Evolutionary conservation across 192 early-diverging fungal genomes (phyloP), one percentile per base, ranked within the genome.

Genomic region (Mortierella alpina): DNA sequence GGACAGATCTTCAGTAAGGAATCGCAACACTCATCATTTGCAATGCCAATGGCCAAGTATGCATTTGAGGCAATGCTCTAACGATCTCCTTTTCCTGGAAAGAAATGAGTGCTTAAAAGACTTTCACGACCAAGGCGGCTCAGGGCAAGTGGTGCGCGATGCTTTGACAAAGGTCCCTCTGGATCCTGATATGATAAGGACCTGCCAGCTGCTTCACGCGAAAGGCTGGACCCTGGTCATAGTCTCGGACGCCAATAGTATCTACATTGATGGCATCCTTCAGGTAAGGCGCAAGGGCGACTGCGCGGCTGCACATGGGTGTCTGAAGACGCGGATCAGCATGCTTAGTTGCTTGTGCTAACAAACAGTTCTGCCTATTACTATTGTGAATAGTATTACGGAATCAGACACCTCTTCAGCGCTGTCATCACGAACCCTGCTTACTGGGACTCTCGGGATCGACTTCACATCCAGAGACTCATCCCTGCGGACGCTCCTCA

Each of bases 401-500:
- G 68, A 4, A 75, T 82, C 39, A 47, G 68, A 8, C 48, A 74
- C 48, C 15, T 82, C 5, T 74, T 82, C 48, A 66, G 58, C 23
- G 63, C 66, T 3, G 47, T 82, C 18, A 70, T 82, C 22, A 82
- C 72, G n/a, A 82, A 82, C 18, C 71, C 71, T 11, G 80, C 62
- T 7, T 54, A 41, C 55, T 74, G 65, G 65, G 80, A 74, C 55
- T 61, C 13, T 12, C 49, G 66, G 15, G 72, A 46, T 17, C 68
- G 72, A 40, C 71, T 82, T 45, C 72, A 73, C 41, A 74, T 82
- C 55, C 55, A 74, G 15, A 44, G 71, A 66, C 79, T 82, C 13
- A 84, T 85, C 8, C 60, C 71, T 0, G 45, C 66, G 0, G 69
- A 79, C n/a, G 75, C 45, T 41, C 73, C 83, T 44, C 90, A 90